Base-by-base conservation (phyloP, 208 protist genomes). In the Crithidia sp. region DNA sequence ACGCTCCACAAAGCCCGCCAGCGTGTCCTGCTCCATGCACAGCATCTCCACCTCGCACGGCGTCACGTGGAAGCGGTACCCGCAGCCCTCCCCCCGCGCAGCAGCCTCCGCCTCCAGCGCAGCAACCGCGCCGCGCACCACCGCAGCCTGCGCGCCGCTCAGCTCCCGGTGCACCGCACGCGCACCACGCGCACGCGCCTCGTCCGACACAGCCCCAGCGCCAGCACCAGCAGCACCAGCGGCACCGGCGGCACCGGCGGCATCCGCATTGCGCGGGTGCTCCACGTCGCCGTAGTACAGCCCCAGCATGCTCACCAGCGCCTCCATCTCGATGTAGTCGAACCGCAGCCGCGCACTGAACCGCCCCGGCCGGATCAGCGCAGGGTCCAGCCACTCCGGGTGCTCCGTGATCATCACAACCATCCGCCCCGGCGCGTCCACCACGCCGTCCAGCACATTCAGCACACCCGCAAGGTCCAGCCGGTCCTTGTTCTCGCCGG, bases 391-490 rank as follows among this genome's bases (percentile, higher is more conserved):
- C 49, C 76, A 79, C 77, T 97, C 89, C 5, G 91, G 94, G 71
- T 91, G 76, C 77, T 88, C 91, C 67, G 92, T 96, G 69, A 91
- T 92, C 87, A 97, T 91, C 19, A 96, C 84, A 2, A 96, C 74
- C 65, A 96, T 96, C 57, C 91, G 88, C 36, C 91, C 89, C 8
- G 90, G 90, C 4, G 83, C 86, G 67, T 97, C 94, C 41, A 97
- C 89, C 7, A 95, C 91, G 54, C 94, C 94, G 71, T 97, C 94
- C 54, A 97, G 79, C 40, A 96, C 89, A 67, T 97, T 96, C 28
- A 96, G 82, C 63, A 97, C 76, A 17, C 92, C 90, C n/a, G 88
- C 90, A 8, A 97, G 83, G 74, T 96, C 87, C 65, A 96, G 75
- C 67, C 79, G 76, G 66, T 96, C 89, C 61, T 76, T 76, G 45